Base-by-base conservation (phyloP, 2,329 filamentous ascomycete genomes). In the Plenodomus tracheiphilus region DNA sequence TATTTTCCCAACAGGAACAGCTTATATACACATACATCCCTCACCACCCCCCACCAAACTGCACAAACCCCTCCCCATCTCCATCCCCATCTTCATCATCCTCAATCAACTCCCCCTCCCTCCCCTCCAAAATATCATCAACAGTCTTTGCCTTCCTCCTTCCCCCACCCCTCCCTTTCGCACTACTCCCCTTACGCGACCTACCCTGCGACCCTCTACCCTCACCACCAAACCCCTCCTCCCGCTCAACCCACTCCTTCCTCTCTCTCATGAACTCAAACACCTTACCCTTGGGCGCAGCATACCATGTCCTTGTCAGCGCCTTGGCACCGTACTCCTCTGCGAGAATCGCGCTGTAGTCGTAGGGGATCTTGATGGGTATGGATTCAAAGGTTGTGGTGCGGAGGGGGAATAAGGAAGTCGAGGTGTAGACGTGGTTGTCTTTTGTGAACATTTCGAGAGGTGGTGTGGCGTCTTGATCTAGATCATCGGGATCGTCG, bases 381-480 rank as follows among this genome's bases (percentile, higher is more conserved):
- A 77, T 71, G 36, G 72, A 77, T 61, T 85, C 83, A 50, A 85
- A 84, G 2, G 71, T 65, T 45, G 74, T 80, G 35, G 79, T 74
- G 15, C 82, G 75, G 11, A 85, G 70, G 1, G 83, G 82, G 57
- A 82, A 85, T 20, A 86, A 79, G 35, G 82, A 76, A 28, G 76
- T 70, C 48, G 77, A 76, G 55, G 74, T 62, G 57, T 82, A 85
- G 28, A 73, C 68, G 59, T 85, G 83, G 8, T 70, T 72, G 64
- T 85, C 83, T 62, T 85, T 85, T 61, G 78, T 81, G 69, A 59
- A 66, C 25, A 25, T 25, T 25, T 25, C 22, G 11, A 25, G 22
- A 10, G 10, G 22, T 5, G 22, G 22, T 25, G 5, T 35, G 11
- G 38, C 36, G 19, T 35, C 17, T 18, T 49, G 34, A 22, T 41